Evolutionary conservation across 2,329 filamentous ascomycete species (phyloP).

Genomic region (Aspergillus hiratsukae): DNA sequence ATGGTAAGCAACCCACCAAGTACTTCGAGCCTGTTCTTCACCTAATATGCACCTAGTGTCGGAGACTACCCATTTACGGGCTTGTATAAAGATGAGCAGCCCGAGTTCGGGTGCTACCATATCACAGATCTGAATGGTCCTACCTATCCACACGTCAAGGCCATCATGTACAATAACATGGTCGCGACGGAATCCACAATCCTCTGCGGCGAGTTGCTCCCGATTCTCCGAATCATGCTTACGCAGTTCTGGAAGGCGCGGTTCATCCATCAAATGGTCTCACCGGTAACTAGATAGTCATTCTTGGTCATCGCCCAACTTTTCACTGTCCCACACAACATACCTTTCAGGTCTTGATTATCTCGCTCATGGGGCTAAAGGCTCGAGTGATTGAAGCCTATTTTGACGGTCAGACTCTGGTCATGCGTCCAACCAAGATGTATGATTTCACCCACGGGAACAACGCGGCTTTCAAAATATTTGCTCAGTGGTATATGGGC

Average conservation of each 20-base stretch:
- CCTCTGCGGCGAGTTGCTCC: conserved; percentile 11
- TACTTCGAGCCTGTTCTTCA: not conserved
- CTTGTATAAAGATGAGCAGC: conserved; percentile 9
- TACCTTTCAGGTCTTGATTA: conserved; percentile 9
- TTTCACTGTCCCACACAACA: not conserved
- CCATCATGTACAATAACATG: conserved; percentile 14
- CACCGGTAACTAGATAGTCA: conserved; percentile 9
- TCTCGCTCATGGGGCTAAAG: conserved; percentile 14
- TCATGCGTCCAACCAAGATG: conserved; percentile 11
- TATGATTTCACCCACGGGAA: conserved; percentile 11
- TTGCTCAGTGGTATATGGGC: conserved; percentile 11
- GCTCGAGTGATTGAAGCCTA: conserved; percentile 13
- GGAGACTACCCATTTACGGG: conserved; percentile 10
- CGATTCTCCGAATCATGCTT: conserved; percentile 11
- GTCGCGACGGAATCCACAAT: conserved; percentile 7
- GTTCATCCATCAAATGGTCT: conserved; percentile 10
- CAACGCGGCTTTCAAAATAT: conserved; percentile 3
- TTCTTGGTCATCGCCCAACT: not conserved
- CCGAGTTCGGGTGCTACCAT: conserved; percentile 8
- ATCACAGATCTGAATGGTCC: conserved; percentile 6
- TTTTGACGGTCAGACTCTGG: conserved; percentile 8
- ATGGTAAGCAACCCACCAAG: conserved; percentile 4
- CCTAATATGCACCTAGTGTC: conserved; percentile 2
- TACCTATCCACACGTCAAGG: conserved; percentile 11
- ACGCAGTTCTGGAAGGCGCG: conserved; percentile 3